Base-by-base conservation (phyloP, 306 rosid genomes). In the Vigna nakashimae region DNA sequence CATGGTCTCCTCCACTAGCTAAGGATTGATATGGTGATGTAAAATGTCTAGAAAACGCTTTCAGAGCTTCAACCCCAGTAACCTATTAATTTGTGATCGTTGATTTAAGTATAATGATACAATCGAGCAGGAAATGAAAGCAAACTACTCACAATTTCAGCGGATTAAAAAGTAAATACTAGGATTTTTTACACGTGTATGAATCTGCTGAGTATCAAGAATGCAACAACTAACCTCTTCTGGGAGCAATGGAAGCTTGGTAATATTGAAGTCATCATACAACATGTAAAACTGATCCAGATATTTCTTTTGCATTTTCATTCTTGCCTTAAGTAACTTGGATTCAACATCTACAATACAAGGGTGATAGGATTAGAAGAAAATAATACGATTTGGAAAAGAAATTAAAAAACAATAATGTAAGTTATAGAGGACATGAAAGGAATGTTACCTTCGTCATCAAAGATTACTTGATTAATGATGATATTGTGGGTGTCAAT, bases 271-370 rank as follows among this genome's bases (percentile, higher is more conserved):
- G 85, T 92, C 99, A 66, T 96, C 99, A 65, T 96, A 96, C 90
- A 96, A 84, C 97, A 91, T 83, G 89, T 96, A 96, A 84, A 96
- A 96, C 70, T 96, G 99, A 70, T 96, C 91, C 40, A 92, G 87
- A 80, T 96, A 96, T 84, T 91, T 96, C 65, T 92, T 87, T 82
- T 96, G 99, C 99, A 96, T 96, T 71, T 90, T 92, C 99, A 96
- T 96, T 82, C 99, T 96, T 56, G 98, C 94, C 88, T 91, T 88
- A 28, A 96, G 96, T 71, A 96, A 85, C 84, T 84, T 92, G 76
- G 99, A 92, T 78, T 96, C 97, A 9, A 88, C 88, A 72, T 88
- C 99, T 96, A 82, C 63, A 72, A 69, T 96, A 82, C 63, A 72
- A 69, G 65, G 42, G 52, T 56, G 26, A 72, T 45, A 75, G 71